A percentile compares a stretch with the other conserved stretches of the same genome.
Evolutionary conservation across 305 asterid species (phyloP).

Genomic region (Solanum chacoense): DNA sequence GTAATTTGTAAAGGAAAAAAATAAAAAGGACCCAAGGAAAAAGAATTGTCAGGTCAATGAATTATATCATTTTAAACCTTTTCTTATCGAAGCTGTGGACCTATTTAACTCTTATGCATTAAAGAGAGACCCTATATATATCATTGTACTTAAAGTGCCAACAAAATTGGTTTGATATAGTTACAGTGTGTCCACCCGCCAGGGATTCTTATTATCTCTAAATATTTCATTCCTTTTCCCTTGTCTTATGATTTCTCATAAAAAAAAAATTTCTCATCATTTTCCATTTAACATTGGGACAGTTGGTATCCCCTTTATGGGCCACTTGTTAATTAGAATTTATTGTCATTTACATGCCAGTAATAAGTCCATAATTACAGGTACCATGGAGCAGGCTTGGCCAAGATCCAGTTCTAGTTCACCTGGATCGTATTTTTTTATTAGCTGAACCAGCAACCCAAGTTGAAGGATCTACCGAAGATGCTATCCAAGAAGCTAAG

Average conservation of each 20-base stretch:
- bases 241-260: neutral
- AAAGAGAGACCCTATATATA: neutral
- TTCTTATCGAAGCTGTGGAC: neutral
- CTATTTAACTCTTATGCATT: neutral
- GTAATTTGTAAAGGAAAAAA: neutral
- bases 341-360: constrained; percentile 8
- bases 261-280: neutral
- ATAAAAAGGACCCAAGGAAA: neutral
- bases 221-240: neutral
- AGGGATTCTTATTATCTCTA: neutral
- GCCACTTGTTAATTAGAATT: neutral
- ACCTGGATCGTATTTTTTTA: constrained; percentile 78
- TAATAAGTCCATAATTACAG: constrained; percentile 28
- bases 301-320: neutral
- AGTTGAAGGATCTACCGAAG: constrained; percentile 93
- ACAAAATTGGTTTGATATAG: neutral
- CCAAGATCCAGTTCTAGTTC: constrained; percentile 91
- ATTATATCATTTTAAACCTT: neutral
- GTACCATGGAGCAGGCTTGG: constrained; percentile 99
- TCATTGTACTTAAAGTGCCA: neutral
- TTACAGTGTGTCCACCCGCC: neutral
- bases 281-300: neutral
- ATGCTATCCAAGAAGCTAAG: constrained; percentile 86
- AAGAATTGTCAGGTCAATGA: neutral
- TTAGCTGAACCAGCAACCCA: constrained; percentile 97